phyloP scores from a whole-genome alignment of 164 flowering plant species.

The Nymphaea thermarum region DNA sequence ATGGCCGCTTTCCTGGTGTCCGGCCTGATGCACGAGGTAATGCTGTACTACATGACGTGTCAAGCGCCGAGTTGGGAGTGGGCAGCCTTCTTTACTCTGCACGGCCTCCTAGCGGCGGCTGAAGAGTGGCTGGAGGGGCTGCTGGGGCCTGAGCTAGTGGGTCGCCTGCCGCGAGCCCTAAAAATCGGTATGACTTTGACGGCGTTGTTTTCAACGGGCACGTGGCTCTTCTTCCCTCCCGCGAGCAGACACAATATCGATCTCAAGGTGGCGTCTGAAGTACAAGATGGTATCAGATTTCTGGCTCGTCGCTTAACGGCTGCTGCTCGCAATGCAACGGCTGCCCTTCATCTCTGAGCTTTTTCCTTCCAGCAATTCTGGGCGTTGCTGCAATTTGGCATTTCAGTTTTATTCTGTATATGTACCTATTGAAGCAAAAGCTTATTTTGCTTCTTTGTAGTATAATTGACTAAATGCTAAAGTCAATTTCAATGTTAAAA shows the following conservation, averaged over 20 bases:
- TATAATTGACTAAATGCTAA: no score
- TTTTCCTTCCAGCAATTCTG: no score
- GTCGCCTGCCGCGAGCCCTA: conserved; percentile 9
- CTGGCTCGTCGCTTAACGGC: background rate
- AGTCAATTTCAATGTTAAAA: no score
- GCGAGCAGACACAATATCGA: conserved; percentile 18
- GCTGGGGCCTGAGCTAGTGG: background rate
- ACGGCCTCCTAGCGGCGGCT: conserved; percentile 7
- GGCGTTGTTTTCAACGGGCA: conserved; percentile 25
- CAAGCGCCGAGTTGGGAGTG: conserved; percentile 11
- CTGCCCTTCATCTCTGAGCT: no score
- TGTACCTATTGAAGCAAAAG: no score
- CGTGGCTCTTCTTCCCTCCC: conserved; percentile 40
- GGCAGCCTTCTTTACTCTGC: conserved; percentile 13
- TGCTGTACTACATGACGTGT: conserved; percentile 3
- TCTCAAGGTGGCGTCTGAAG: conserved; percentile 3
- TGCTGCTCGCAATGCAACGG: no score
- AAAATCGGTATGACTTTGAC: conserved; percentile 16
- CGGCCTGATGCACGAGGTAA: conserved; percentile 13
- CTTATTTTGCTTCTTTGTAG: no score
- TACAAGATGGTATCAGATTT: background rate
- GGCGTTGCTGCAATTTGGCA: no score
- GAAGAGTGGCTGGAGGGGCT: conserved; percentile 6
- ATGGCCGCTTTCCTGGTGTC: conserved; percentile 10
- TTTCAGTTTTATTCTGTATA: no score